Percentiles rank a stretch among this genome's conserved stretches.
Conservation (phyloP, 176 grass and related monocot genomes). For the Zoysia pacifica region DNA sequence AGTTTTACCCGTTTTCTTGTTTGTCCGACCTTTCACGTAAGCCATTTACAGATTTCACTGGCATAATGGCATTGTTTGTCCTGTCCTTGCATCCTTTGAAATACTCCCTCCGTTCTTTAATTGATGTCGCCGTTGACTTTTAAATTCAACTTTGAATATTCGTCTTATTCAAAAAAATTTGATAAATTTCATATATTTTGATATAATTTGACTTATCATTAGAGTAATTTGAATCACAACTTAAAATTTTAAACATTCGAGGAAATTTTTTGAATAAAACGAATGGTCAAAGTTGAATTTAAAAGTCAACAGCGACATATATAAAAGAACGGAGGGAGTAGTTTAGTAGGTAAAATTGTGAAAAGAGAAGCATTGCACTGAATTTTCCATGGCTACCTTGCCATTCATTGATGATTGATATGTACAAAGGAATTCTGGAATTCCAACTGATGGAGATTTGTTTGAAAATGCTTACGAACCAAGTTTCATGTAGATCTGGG, state of each 20-base stretch:
- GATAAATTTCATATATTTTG: no score
- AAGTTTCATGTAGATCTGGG: background rate
- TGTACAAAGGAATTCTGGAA: background rate
- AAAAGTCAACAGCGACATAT: no score
- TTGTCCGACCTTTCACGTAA: background rate
- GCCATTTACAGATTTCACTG: background rate
- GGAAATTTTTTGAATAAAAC: background rate
- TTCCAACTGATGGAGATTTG: background rate
- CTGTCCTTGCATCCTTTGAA: background rate
- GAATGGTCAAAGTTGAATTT: no score
- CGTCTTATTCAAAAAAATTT: no score
- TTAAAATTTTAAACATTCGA: no score
- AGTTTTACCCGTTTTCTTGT: background rate
- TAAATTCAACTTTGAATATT: no score
- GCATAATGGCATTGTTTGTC: background rate
- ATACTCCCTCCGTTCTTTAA: no score
- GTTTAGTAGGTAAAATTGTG: background rate
- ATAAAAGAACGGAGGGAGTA: no score
- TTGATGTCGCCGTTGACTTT: no score
- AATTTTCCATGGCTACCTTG: no score
- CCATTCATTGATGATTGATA: background rate
- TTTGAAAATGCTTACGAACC: background rate
- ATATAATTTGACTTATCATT: no score
- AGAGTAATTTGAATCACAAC: no score
- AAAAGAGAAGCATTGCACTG: background rate